Evolutionary conservation across 2,329 filamentous ascomycete species (phyloP).

Genomic region (Cladophialophora exuberans): DNA sequence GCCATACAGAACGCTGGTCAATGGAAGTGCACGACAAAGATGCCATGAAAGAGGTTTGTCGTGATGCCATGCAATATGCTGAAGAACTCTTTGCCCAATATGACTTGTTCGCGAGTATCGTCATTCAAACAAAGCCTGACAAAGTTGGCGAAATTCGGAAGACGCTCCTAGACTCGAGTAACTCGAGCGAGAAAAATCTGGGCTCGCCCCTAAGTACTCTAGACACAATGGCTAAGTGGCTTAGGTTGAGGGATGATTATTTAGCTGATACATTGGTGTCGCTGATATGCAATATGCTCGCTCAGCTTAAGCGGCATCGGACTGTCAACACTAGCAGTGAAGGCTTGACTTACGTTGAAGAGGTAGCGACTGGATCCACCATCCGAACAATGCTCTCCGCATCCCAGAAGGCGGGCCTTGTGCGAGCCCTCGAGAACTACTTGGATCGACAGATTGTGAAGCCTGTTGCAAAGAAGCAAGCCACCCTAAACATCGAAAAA

Average conservation of each 20-base stretch:
- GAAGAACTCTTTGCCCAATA: constrained; percentile 84
- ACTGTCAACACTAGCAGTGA: constrained; percentile 62
- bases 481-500: constrained; percentile 39
- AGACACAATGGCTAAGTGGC: constrained; percentile 78
- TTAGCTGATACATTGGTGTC: constrained; percentile 80
- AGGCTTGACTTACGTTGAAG: constrained; percentile 64
- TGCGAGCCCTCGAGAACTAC: constrained; percentile 61
- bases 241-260: constrained; percentile 85
- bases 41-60: constrained; percentile 88
- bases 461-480: constrained; percentile 48
- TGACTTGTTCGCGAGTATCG: constrained; percentile 75
- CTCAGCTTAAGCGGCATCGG: constrained; percentile 62
- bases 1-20: constrained; percentile 83
- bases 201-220: constrained; percentile 64
- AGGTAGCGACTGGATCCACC: constrained; percentile 50
- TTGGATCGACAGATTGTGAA: constrained; percentile 49
- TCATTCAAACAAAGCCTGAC: constrained; percentile 52
- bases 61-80: constrained; percentile 92
- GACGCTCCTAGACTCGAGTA: constrained; percentile 56
- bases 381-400: constrained; percentile 78
- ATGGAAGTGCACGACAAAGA: constrained; percentile 68
- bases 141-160: constrained; percentile 50
- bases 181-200: constrained; percentile 15
- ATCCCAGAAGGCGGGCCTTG: constrained; percentile 82
- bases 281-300: constrained; percentile 81